Evolutionary conservation across 441 rosid genomes (phyloP), one percentile per base, ranked within the genome.

Genomic region (Brassica balearica): DNA sequence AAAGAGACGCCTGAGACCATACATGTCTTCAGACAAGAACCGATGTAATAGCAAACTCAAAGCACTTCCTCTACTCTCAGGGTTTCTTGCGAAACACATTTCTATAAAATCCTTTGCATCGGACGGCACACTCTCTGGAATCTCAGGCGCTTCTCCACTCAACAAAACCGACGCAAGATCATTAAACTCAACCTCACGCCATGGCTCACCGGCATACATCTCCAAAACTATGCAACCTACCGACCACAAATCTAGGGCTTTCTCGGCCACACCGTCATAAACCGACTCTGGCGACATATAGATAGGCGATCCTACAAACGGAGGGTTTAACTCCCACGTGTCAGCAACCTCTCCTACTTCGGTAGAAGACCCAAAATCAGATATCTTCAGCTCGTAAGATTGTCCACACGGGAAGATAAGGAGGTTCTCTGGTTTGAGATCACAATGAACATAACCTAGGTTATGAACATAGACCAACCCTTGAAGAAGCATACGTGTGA

Each of bases 391-490:
- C 5, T 58, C 62, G 27, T 58, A 58, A 19, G 62, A 58, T n/a
- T 3, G n/a, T 58, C 34, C 65, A 60, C 64, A 23, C 34, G 64
- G 64, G 34, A 60, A 60, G 4, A 60, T 22, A 60, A 60, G 64
- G 64, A 60, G 34, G 2, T 60, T 60, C 1, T 23, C 64, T 4
- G 64, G 64, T 23, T 60, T 60, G 34, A 60, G 64, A 60, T 60
- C 34, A 10, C 64, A 60, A 60, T 60, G 64, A 23, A 60, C 64
- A 60, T 60, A 60, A 23, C 64, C 62, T 12, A 10, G 34, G 8
- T 0, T 22, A 60, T 60, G 64, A 60, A 60, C 15, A 22, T 32
- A 60, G 15, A 60, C 64, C 64, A 60, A 23, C 5, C 64, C 64
- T 60, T 11, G 64, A 22, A 60, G 64, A 0, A 60, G 5, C 64